Base-by-base conservation (phyloP, 768 basidiomycete genomes). In the Mycena indigotica region DNA sequence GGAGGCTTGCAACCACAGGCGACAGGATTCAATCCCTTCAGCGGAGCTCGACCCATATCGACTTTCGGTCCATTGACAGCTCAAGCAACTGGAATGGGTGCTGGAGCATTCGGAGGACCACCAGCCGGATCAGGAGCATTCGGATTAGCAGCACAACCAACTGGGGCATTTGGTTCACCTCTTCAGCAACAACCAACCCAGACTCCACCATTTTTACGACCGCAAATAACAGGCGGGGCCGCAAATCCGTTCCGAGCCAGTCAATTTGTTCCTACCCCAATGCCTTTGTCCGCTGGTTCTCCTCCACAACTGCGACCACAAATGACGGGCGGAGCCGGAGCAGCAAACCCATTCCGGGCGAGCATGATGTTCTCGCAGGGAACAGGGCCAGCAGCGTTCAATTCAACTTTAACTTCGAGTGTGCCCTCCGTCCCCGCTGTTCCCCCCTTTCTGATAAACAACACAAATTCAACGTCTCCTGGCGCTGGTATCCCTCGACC, bases 301-400 rank as follows among this genome's bases (percentile, higher is more conserved):
- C 51, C 8, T 19, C 8, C 41, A 13, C 41, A 44, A 19, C 65
- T 81, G 50, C 83, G 80, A 66, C 80, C 86, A 21, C 84, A 87
- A 61, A 69, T 75, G 28, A 90, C 87, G 6, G 88, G 86, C n/a
- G 62, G 54, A 10, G 12, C 48, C 4, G 61, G 61, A 16, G 28
- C 58, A 26, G 73, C 77, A 40, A 95, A 94, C 71, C 93, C 92
- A 8, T 95, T 95, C 79, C 79, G 93, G 29, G 91, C 92, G 70
- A 90, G 83, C 63, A 82, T 87, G 80, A 70, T 93, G 60, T 55
- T 86, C 24, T 81, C 87, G 12, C 86, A 88, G 65, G 73, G 76
- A 6, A 89, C 86, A 3, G 85, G 86, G 2, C 75, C 82, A 70
- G 78, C 81, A 1, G 61, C 77, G 55, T 80, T 84, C 56, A 75